Base-by-base conservation (phyloP, 208 protist genomes). In the Trypanosoma caninum region DNA sequence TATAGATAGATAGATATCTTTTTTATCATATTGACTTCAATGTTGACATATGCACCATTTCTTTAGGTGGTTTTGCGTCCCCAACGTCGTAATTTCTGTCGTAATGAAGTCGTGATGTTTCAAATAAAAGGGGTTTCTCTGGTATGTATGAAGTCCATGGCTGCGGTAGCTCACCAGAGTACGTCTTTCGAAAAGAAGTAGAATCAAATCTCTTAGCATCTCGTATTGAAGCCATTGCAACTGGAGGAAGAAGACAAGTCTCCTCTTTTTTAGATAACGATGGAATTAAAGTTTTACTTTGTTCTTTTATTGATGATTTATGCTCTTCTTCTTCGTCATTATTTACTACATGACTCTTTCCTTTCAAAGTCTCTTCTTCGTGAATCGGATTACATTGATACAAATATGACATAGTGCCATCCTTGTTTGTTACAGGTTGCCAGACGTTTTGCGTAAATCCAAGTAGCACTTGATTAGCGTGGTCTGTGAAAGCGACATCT, bases 31-130 rank as follows among this genome's bases (percentile, higher is more conserved):
- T 25, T 22, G 7, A 27, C 18, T 25, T 48, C 20, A 25, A 9
- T 10, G 27, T 20, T 11, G 31, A 60, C 63, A 53, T 62, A 18
- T 44, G 52, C 18, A 60, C 40, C 45, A 48, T 69, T 20, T 27
- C 45, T 6, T 18, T 1, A 10, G 45, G 54, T n/a, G 54, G 54
- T 10, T 54, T 55, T 1, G 42, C 45, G 6, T 46, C 33, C 20
- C 46, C 54, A 7, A 61, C 35, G 22, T 60, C 46, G 40, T 42
- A 60, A 28, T 56, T 35, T 18, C 63, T 27, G 9, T 13, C 16
- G 27, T 61, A 75, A 23, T 30, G 25, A 50, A 75, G 51, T 13
- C 69, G 61, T 42, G 69, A 75, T 14, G 65, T 62, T 45, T 75
- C 69, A 54, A 65, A 75, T 16, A 42, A 48, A 22, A 63, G 41